These are phyloP conservation scores for Aegilops tauschii DNA, from an alignment of 176 grass and related monocot genomes.

Conservation along the genomic window DNA sequence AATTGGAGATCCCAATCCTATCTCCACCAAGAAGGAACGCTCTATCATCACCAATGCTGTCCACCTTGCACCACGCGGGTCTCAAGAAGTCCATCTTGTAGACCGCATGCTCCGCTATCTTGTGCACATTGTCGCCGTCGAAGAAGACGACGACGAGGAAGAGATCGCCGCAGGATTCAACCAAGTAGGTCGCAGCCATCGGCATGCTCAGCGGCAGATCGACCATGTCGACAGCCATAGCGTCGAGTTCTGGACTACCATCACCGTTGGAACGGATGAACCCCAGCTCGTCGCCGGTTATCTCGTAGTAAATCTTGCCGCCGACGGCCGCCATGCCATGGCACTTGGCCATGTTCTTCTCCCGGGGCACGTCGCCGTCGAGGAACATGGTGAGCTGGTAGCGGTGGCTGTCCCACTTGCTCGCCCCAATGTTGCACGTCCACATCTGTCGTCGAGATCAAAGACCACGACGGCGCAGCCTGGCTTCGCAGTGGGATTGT, in stretches of 20 bases:
- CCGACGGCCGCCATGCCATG: not conserved
- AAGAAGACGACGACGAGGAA: not conserved
- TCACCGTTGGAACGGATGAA: not conserved
- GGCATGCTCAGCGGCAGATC: not conserved
- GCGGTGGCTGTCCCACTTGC: not conserved
- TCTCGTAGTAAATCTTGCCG: not conserved
- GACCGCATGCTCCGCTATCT: not conserved
- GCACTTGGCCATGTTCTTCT: not conserved
- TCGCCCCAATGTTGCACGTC: not conserved
- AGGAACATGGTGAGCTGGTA: not conserved
- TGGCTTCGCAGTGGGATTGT: not conserved
- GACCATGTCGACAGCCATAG: not conserved
- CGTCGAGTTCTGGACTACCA: not conserved
- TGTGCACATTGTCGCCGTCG: not conserved
- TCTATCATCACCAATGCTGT: not conserved
- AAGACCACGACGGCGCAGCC: not conserved
- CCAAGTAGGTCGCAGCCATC: not conserved
- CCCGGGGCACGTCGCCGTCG: not conserved
- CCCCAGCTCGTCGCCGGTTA: not conserved
- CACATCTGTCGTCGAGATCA: not conserved
- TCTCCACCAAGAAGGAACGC: not conserved
- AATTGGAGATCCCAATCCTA: not conserved
- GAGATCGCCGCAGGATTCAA: not conserved
- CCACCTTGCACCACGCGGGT: slow-evolving; percentile 1
- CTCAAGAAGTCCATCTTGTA: slow-evolving; percentile 21